Conservation (phyloP, 1,284 basidiomycete genomes). For the Grifola frondosa region DNA sequence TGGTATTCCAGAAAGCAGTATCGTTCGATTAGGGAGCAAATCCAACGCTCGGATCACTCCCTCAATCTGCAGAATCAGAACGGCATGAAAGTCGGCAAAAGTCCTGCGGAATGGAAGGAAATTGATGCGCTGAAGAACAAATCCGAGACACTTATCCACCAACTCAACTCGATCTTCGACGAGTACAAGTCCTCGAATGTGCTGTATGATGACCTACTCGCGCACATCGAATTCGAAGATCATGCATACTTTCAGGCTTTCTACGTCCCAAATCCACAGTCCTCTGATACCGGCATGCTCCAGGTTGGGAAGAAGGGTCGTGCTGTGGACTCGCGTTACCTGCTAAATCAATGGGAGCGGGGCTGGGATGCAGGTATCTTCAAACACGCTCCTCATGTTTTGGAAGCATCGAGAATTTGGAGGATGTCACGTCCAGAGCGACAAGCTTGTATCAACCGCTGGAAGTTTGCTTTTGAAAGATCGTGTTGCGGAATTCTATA, state of each 20-base stretch:
- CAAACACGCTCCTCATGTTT: conserved; percentile 27
- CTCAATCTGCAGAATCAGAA: conserved; percentile 41
- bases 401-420: conserved; percentile 41
- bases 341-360: conserved; percentile 47
- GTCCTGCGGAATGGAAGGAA: conserved; percentile 40
- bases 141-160: conserved; percentile 20
- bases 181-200: conserved; percentile 29
- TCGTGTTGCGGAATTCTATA: conserved; percentile 37
- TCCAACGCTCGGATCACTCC: conserved; percentile 44
- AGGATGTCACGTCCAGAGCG: conserved; percentile 38
- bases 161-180: conserved; percentile 35
- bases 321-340: conserved; percentile 36
- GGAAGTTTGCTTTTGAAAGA: conserved; percentile 44
- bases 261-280: conserved; percentile 40
- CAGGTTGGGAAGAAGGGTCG: conserved; percentile 40
- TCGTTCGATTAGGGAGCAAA: conserved; percentile 58
- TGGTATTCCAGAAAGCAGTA: conserved; percentile 45
- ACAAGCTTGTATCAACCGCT: conserved; percentile 31
- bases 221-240: conserved; percentile 28
- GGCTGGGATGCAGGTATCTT: conserved; percentile 46
- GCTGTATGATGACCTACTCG: conserved; percentile 23
- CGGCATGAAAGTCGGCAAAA: conserved; percentile 18
- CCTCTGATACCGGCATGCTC: conserved; percentile 41
- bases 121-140: conserved; percentile 38
- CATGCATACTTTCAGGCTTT: conserved; percentile 48